Conservation (phyloP, 495 filamentous ascomycete species). For the Xylaria intraflava region DNA sequence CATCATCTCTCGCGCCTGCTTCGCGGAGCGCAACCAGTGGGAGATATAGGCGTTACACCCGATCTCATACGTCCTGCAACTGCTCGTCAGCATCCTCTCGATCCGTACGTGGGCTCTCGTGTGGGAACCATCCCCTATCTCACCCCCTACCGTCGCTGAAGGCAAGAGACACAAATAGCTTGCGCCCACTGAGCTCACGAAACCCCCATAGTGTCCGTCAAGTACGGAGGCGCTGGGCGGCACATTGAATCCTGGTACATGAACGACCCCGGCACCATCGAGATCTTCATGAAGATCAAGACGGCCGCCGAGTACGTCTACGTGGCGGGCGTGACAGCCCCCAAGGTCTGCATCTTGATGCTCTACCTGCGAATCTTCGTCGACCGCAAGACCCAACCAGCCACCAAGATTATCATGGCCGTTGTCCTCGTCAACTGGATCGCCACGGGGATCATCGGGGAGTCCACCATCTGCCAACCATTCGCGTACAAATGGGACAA, state of each 20-base stretch:
- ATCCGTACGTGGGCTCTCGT: background rate
- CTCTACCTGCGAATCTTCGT: slow-evolving; percentile 19
- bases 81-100: background rate
- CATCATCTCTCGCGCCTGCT: background rate
- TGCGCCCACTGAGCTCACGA: no score
- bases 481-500: background rate
- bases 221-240: background rate
- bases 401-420: background rate
- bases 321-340: slow-evolving; percentile 19
- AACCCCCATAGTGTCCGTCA: background rate
- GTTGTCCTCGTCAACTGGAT: background rate
- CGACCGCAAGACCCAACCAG: background rate
- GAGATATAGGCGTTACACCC: background rate
- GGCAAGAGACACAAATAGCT: background rate
- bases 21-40: background rate
- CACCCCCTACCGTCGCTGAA: background rate
- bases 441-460: slow-evolving; percentile 21
- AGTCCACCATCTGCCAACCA: background rate
- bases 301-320: slow-evolving; percentile 12
- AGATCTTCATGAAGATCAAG: background rate
- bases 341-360: slow-evolving; percentile 28
- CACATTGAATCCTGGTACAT: background rate
- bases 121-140: background rate
- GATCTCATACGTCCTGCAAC: background rate
- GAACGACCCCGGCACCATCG: background rate